Base-by-base conservation (phyloP, 2,329 filamentous ascomycete species). In the Aspergillus sp. region DNA sequence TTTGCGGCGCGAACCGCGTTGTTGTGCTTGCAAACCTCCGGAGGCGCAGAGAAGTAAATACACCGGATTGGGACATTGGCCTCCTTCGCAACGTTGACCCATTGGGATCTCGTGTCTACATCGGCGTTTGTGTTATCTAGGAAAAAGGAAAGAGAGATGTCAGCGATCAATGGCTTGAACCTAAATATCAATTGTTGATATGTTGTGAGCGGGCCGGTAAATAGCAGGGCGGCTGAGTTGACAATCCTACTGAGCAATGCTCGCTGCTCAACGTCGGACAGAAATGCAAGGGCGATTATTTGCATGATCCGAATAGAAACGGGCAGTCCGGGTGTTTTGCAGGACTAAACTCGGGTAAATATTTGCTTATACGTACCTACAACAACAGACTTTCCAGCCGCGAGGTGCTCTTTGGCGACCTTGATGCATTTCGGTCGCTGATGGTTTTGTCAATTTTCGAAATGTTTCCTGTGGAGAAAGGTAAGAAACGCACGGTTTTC, bases 41-140 rank as follows among this genome's bases (percentile, higher is more conserved):
- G 74, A 1, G 87, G 81, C 12, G 91, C 89, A 52, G 87, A 89
- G 77, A 99, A 95, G 74, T 90, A 89, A 9, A 98, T 81, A 69
- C 93, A 96, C 47, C 93, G 89, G 65, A 96, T 89, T 2, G 90
- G 88, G 2, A 96, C 81, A 4, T 84, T 79, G 67, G 86, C 77
- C 66, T 88, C 88, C 62, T 82, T 83, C 17, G 92, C 92, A 31
- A 98, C 76, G 25, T 84, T 79, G 33, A 91, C 76, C 93, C 93
- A 98, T 59, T 90, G 77, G n/a, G 83, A 82, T 63, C 95, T 84
- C 23, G 88, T 91, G 52, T 90, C 88, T 11, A 81, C 73, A 75
- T 96, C 90, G 31, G 93, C 86, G 71, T 99, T 99, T n/a, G 95
- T 98, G 73, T 96, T 98, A 75, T 99, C 95, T 95, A 56, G 33